Evolutionary conservation across 2,329 filamentous ascomycete genomes (phyloP).

Genomic region (Hirsutella minnesotensis): DNA sequence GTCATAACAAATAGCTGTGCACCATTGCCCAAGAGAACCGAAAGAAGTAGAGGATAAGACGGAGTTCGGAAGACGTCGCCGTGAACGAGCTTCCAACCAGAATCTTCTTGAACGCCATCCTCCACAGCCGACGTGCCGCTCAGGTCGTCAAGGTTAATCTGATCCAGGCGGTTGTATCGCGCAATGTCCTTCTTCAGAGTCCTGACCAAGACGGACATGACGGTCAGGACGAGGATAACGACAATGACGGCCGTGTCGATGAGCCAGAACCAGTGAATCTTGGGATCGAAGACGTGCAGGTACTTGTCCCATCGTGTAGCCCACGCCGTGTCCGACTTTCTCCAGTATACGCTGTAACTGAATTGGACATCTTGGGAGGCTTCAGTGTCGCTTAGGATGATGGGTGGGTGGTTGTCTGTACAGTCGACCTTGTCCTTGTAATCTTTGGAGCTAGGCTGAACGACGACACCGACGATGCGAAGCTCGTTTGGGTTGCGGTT

Average conservation of each 20-base stretch:
- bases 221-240: conserved; percentile 79
- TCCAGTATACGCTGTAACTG: conserved; percentile 91
- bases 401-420: conserved; percentile 37
- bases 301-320: conserved; percentile 99
- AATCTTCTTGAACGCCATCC: conserved; percentile 93
- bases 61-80: conserved; percentile 93
- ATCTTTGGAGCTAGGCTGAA: conserved; percentile 66
- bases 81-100: conserved; percentile 96
- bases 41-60: conserved; percentile 69
- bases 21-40: conserved; percentile 82
- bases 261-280: conserved; percentile 98
- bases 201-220: conserved; percentile 81
- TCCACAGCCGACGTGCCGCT: conserved; percentile 68
- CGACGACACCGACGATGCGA: conserved; percentile 83
- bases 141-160: conserved; percentile 81
- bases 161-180: conserved; percentile 87
- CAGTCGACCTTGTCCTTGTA: conserved; percentile 51
- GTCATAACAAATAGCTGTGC: conserved; percentile 97
- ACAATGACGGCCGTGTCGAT: conserved; percentile 95
- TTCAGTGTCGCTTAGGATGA: conserved; percentile 50
- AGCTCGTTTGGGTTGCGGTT: conserved; percentile 54
- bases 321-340: conserved; percentile 73
- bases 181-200: conserved; percentile 92
- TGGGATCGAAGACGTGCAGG: conserved; percentile 90
- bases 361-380: conserved; percentile 56